Base-by-base conservation (phyloP, 2,329 filamentous ascomycete species). In the Microsporum audouinii region DNA sequence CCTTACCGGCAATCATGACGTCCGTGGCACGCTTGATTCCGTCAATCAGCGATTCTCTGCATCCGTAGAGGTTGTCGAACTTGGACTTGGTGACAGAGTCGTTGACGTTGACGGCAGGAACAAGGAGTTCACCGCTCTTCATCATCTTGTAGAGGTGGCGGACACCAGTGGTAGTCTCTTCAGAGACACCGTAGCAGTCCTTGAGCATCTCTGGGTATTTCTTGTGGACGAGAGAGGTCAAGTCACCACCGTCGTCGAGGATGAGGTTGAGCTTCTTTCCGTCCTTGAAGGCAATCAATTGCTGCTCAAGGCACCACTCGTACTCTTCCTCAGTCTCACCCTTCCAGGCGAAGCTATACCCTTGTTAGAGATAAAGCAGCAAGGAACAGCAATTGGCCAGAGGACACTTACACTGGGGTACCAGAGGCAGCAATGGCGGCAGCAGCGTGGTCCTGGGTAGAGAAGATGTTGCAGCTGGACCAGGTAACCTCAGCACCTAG, bases 21-120 rank as follows among this genome's bases (percentile, higher is more conserved):
- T 99, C 92, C 78, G 94, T 99, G 71, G 94, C 92, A 82, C 92
- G 92, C 89, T 97, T 99, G 87, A 99, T 97, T 78, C 94, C 94
- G 78, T 99, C 94, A 73, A 99, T 87, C 71, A 99, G 88, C 66
- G 92, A 96, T 83, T 97, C 94, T 77, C 91, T 88, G 90, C 94
- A 97, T 75, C 94, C 92, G 85, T 97, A 99, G 68, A 97, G 82
- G 87, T 99, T 99, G 86, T 97, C 94, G 78, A 99, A 99, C 86
- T 99, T 99, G 81, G 91, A 96, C 88, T 97, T 99, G 79, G 94
- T 99, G 76, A 99, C 92, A 63, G 88, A 91, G 86, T 99, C 92
- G 83, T 99, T 97, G 84, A 99, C 92, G 80, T 99, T 99, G 87
- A 97, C 90, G 79, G 92, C 84, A 69, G 94, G 94, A 68, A 96